phyloP scores from a whole-genome alignment of 225 moss, liverwort and hornwort genomes.

The Pleurozium schreberi region DNA sequence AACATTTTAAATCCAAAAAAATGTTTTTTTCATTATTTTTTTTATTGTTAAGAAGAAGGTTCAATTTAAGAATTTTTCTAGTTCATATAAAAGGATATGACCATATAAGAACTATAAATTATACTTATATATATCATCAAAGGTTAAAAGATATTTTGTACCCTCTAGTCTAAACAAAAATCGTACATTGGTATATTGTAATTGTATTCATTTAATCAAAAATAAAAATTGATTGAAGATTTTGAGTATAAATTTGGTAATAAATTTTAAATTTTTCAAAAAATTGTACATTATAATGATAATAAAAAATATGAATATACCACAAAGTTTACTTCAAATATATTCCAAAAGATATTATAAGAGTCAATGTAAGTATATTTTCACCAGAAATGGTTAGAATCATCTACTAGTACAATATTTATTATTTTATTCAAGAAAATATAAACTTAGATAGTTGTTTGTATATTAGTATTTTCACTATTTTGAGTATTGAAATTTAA shows the following conservation, averaged over 20 bases:
- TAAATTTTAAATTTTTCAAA: neutral
- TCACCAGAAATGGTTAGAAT: too few species aligned
- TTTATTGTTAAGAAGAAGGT: too few species aligned
- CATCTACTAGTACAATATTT: too few species aligned
- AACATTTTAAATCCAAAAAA: neutral
- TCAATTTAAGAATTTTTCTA: neutral
- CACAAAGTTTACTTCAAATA: too few species aligned
- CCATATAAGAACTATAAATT: too few species aligned
- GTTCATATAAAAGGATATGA: neutral
- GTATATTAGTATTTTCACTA: too few species aligned
- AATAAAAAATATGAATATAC: neutral
- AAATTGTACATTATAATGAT: neutral
- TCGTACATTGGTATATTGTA: neutral
- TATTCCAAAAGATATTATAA: too few species aligned
- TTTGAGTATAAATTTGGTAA: too few species aligned
- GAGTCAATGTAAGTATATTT: neutral
- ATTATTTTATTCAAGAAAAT: rapidly evolving
- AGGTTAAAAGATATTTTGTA: neutral
- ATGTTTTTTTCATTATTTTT: neutral
- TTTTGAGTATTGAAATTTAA: neutral
- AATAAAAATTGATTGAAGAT: neutral
- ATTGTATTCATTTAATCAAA: neutral
- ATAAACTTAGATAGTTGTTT: neutral
- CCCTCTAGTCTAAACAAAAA: neutral
- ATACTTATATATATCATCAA: neutral